Conservation (phyloP, 495 filamentous ascomycete species). For the Staphylotrichum tortipilum region DNA sequence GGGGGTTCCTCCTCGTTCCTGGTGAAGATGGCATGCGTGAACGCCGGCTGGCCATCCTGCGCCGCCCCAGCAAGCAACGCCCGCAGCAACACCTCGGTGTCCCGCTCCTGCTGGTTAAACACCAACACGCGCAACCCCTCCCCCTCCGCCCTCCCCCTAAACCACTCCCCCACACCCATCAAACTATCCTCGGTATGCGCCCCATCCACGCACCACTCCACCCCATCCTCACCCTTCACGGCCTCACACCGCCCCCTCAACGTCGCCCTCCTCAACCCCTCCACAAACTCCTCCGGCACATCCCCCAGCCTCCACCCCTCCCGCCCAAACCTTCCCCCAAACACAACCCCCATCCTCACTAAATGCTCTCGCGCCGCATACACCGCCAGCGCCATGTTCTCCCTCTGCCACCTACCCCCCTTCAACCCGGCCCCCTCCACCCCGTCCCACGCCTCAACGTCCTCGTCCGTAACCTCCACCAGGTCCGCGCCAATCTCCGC, state of each 20-base stretch:
- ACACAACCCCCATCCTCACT: slow-evolving; percentile 3
- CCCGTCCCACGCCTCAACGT: slow-evolving; percentile 31
- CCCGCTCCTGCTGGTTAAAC: slow-evolving; percentile 91
- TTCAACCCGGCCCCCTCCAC: slow-evolving; percentile 22
- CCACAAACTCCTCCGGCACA: slow-evolving; percentile 45
- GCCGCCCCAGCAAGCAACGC: slow-evolving; percentile 33
- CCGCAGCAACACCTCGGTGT: slow-evolving; percentile 51
- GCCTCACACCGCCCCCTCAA: slow-evolving; percentile 72
- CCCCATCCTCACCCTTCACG: slow-evolving; percentile 38
- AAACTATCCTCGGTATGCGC: slow-evolving; percentile 85
- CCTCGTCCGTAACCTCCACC: slow-evolving; percentile 27
- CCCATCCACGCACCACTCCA: slow-evolving; percentile 81
- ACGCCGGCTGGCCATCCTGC: slow-evolving; percentile 5
- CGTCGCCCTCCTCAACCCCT: slow-evolving; percentile 56
- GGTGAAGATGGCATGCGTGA: slow-evolving; percentile 34
- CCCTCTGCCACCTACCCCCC: slow-evolving; percentile 38
- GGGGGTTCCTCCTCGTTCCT: slow-evolving; percentile 30
- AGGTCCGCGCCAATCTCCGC: slow-evolving; percentile 27
- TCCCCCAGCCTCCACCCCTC: slow-evolving; percentile 9
- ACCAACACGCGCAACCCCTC: slow-evolving; percentile 47
- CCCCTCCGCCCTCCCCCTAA: slow-evolving; percentile 31
- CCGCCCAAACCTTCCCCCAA: slow-evolving; percentile 16
- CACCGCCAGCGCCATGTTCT: slow-evolving; percentile 38
- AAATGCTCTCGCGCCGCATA: slow-evolving; percentile 34
- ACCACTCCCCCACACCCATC: slow-evolving; percentile 64